These are phyloP conservation scores for Exophiala sp. DNA, from an alignment of 2,329 filamentous ascomycete genomes.

Conservation along the genomic window DNA sequence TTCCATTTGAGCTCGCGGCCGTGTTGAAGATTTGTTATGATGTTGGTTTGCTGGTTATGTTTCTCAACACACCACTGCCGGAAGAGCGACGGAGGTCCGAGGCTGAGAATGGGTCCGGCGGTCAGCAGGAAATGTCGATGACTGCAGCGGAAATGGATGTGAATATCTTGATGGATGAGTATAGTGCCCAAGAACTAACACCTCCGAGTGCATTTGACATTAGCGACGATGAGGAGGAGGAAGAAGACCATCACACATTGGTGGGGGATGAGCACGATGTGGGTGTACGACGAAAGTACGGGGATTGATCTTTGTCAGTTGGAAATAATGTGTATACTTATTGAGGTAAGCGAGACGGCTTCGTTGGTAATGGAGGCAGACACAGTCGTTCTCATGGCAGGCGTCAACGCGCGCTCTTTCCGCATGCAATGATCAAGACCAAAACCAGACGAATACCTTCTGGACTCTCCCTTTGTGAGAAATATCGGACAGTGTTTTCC, in stretches of 20 bases:
- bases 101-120: neutral
- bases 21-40: conserved; percentile 60
- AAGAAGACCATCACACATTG: conserved; percentile 3
- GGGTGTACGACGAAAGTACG: neutral
- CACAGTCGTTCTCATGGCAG: too few species aligned
- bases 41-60: conserved; percentile 31
- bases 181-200: neutral
- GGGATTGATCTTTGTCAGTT: neutral
- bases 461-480: neutral
- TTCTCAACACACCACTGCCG: conserved; percentile 4
- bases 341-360: too few species aligned
- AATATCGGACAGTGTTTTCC: neutral
- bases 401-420: too few species aligned
- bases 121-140: conserved; percentile 5
- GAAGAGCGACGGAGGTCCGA: conserved; percentile 4
- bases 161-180: conserved; percentile 12
- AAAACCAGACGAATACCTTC: too few species aligned
- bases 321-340: too few species aligned
- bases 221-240: conserved; percentile 7
- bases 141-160: conserved; percentile 14
- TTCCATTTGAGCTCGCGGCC: conserved; percentile 61
- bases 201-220: conserved; percentile 11
- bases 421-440: too few species aligned
- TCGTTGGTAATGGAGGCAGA: too few species aligned
- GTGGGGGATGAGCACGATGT: neutral